Evolutionary conservation across 257 asterid species (phyloP).

Genomic region (Striga asiatica): DNA sequence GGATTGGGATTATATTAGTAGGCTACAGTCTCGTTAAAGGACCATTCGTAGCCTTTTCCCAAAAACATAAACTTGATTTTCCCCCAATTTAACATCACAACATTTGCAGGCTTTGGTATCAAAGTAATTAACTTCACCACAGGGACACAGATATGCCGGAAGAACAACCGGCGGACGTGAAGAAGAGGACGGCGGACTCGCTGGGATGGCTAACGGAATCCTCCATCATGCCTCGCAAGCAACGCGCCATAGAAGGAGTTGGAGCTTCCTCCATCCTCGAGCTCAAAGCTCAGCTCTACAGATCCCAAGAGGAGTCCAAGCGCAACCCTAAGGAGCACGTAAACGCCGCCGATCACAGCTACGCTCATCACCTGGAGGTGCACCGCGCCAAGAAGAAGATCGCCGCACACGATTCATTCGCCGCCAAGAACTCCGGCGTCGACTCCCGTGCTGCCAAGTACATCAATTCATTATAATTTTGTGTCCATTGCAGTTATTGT

Average conservation of each 20-base stretch:
- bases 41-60: too few relatives aligned
- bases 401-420: too few relatives aligned
- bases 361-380: too few relatives aligned
- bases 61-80: too few relatives aligned
- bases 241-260: conserved; percentile 77
- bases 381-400: too few relatives aligned
- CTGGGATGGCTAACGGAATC: conserved; percentile 99
- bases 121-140: too few relatives aligned
- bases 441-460: conserved; percentile 18
- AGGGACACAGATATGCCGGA: conserved; percentile 27
- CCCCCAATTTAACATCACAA: too few relatives aligned
- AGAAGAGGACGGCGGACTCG: conserved; percentile 70
- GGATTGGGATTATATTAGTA: too few relatives aligned
- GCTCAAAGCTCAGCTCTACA: conserved; percentile 90
- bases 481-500: background rate
- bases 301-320: conserved; percentile 82
- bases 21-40: too few relatives aligned
- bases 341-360: conserved; percentile 21
- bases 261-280: conserved; percentile 93
- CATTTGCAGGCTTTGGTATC: too few relatives aligned
- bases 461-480: conserved; percentile 4
- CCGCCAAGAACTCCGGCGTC: too few relatives aligned
- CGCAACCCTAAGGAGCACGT: conserved; percentile 60
- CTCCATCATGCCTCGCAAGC: conserved; percentile 89
- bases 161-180: conserved; percentile 25